Evolutionary conservation across 1,284 basidiomycete species (phyloP).

Genomic region (Pseudozyma hubeiensis): DNA sequence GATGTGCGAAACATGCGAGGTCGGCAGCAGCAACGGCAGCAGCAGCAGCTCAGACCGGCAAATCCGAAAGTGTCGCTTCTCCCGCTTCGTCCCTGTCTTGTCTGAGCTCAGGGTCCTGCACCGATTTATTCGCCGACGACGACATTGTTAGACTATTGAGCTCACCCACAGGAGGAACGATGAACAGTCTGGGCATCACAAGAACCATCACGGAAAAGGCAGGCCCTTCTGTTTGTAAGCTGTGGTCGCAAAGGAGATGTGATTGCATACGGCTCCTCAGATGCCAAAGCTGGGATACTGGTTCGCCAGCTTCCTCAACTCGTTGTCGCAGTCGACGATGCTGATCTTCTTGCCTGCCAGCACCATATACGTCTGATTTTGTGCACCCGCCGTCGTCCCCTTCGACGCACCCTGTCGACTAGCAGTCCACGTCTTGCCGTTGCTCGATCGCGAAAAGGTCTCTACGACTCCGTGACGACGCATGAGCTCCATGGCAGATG

Average conservation of each 20-base stretch:
- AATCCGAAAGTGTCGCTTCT: constrained; percentile 34
- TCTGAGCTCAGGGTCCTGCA: constrained; percentile 8
- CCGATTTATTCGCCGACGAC: not conserved
- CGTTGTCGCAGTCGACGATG: constrained; percentile 47
- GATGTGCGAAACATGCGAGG: too few relatives aligned
- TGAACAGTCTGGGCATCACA: too few relatives aligned
- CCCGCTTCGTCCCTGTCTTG: constrained; percentile 19
- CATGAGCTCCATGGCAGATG: constrained; percentile 38
- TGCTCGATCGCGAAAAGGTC: constrained; percentile 48
- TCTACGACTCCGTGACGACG: constrained; percentile 34
- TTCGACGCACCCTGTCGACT: constrained; percentile 12
- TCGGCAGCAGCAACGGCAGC: too few relatives aligned
- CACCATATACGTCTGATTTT: constrained; percentile 47
- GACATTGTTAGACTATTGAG: not conserved
- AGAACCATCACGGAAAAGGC: too few relatives aligned
- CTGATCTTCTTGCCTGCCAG: constrained; percentile 46
- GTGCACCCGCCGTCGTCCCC: not conserved
- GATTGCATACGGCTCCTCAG: constrained; percentile 1
- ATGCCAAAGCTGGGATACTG: constrained; percentile 51
- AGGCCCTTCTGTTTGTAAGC: too few relatives aligned
- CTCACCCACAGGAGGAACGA: too few relatives aligned
- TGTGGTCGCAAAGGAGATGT: too few relatives aligned
- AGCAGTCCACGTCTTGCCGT: constrained; percentile 48
- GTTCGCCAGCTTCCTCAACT: constrained; percentile 44
- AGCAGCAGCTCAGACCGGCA: constrained; percentile 15